Base-by-base conservation (phyloP, 2,329 filamentous ascomycete genomes). In the Blastomyces parvus region DNA sequence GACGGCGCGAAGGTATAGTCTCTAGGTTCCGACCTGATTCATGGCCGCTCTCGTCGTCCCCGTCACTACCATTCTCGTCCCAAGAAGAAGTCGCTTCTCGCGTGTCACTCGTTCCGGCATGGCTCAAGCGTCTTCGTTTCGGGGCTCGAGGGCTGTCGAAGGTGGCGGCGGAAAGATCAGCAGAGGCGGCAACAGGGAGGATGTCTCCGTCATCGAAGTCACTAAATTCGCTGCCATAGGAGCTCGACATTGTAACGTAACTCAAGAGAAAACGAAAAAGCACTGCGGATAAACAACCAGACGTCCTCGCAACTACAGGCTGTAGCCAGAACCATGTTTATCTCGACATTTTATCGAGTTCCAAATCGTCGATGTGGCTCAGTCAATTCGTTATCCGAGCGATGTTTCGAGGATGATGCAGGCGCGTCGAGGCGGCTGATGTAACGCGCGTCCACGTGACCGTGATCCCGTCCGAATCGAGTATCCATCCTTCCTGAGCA, bases 81-180 rank as follows among this genome's bases (percentile, higher is more conserved):
- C 42, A 46, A 19, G 42, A 59, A 36, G 58, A 36, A 14, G n/a
- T 13, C 17, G 27, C 25, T 19, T 59, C 42, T 27, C 25, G 27
- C 50, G n/a, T 33, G 40, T 36, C 25, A 27, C 25, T 48, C 25
- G 27, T 17, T 30, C 27, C 25, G 17, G 27, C 42, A 46, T 36
- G 27, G 63, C 68, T 67, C 33, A 75, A 61, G 50, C 75, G 74
- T 53, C 71, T 74, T 53, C 75, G 72, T 64, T 78, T 77, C 7
- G 69, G 60, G 13, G 73, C 69, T 58, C 69, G 74, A 17, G 71
- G 66, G 22, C 68, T 67, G 22, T 68, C 66, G 14, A 58, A 58
- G 33, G 46, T 40, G 22, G 44, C 27, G 33, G 40, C 30, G 17
- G 53, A 25, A 19, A 25, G 22, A 53, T 42, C 56, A 48, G 61